Evolutionary conservation across 2,329 filamentous ascomycete species (phyloP).

Genomic region (Orbilia ellipsospora): DNA sequence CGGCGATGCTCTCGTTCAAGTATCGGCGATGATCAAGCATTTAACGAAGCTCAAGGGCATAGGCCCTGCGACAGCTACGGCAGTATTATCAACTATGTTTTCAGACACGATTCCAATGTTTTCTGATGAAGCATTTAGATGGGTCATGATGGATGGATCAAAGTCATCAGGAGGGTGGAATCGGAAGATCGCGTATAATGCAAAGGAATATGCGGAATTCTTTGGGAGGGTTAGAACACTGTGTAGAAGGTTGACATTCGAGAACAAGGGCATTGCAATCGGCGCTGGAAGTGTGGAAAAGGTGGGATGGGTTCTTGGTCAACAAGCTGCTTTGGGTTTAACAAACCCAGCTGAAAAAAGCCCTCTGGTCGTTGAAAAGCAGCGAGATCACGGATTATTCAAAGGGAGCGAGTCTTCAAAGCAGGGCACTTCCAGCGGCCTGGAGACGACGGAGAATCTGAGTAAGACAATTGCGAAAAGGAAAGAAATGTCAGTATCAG

Average conservation of each 20-base stretch:
- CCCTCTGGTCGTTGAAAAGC: slow-evolving; percentile 1
- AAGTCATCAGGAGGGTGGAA: slow-evolving; percentile 64
- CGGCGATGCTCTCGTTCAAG: slow-evolving; percentile 57
- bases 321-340: slow-evolving; percentile 34
- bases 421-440: slow-evolving; percentile 6
- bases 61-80: slow-evolving; percentile 81
- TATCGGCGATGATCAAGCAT: slow-evolving; percentile 65
- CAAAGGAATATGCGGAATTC: slow-evolving; percentile 74
- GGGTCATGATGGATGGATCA: slow-evolving; percentile 71
- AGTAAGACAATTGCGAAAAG: slow-evolving; percentile 54
- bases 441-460: slow-evolving; percentile 49
- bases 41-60: slow-evolving; percentile 76
- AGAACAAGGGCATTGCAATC: slow-evolving; percentile 6
- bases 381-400: slow-evolving; percentile 17
- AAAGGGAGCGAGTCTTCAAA: slow-evolving; percentile 45
- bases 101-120: slow-evolving; percentile 76
- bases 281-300: slow-evolving; percentile 42
- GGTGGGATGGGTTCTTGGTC: slow-evolving; percentile 51
- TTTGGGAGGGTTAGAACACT: slow-evolving; percentile 59
- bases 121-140: slow-evolving; percentile 81
- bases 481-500: slow-evolving; percentile 35
- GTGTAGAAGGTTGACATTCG: slow-evolving; percentile 34
- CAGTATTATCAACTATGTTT: slow-evolving; percentile 75
- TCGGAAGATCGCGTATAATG: slow-evolving; percentile 74
- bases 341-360: background rate